These are phyloP conservation scores for Aspergillus calidoustus DNA, from an alignment of 2,329 filamentous ascomycete species.

Conservation along the genomic window DNA sequence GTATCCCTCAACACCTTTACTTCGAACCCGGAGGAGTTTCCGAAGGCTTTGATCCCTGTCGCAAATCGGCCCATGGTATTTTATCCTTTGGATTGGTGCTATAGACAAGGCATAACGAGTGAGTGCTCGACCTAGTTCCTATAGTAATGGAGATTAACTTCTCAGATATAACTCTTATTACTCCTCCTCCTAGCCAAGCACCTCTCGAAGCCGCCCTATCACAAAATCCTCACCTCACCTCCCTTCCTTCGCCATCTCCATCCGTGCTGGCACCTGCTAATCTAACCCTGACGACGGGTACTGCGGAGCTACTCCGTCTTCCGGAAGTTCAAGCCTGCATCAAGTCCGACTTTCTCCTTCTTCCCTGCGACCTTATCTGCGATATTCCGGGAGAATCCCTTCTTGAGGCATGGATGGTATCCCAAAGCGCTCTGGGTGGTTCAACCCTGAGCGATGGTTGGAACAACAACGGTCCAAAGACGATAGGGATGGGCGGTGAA, in stretches of 20 bases:
- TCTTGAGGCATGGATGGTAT: conserved; percentile 90
- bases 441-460: conserved; percentile 56
- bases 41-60: conserved; percentile 55
- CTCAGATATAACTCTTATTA: conserved; percentile 54
- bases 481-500: conserved; percentile 58
- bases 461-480: conserved; percentile 46
- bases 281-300: conserved; percentile 83
- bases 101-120: conserved; percentile 55
- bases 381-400: conserved; percentile 83
- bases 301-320: conserved; percentile 83
- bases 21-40: conserved; percentile 52
- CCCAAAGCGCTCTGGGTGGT: conserved; percentile 70
- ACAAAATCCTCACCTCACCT: conserved; percentile 56
- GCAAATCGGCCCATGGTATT: conserved; percentile 57
- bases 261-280: conserved; percentile 78
- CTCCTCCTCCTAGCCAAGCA: conserved; percentile 48
- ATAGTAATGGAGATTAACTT: conserved; percentile 5
- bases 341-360: conserved; percentile 82
- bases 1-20: conserved; percentile 56
- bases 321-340: conserved; percentile 80
- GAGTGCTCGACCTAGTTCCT: conserved; percentile 19
- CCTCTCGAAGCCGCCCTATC: conserved; percentile 53
- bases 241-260: conserved; percentile 52
- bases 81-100: conserved; percentile 55
- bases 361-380: conserved; percentile 93